phyloP scores from a whole-genome alignment of 495 filamentous ascomycete genomes.

The Annulohypoxylon nitens region DNA sequence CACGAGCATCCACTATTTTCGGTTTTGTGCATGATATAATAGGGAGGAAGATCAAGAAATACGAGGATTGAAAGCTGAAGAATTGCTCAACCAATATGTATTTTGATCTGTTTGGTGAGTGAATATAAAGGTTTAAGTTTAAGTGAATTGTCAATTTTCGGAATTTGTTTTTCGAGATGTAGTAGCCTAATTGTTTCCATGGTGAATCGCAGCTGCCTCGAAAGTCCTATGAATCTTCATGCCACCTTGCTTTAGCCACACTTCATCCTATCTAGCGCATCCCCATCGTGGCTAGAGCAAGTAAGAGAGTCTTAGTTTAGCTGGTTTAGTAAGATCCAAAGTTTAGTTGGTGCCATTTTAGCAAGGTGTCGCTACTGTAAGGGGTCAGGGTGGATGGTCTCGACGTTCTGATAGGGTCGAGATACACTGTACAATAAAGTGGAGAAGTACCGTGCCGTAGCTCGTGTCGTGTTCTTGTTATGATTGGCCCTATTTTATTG shows the following conservation, averaged over 20 bases:
- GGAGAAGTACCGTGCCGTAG: slow-evolving; percentile 3
- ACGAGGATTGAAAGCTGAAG: slow-evolving; percentile 23
- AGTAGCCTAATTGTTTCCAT: background rate
- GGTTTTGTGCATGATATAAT: slow-evolving; percentile 33
- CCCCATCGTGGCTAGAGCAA: slow-evolving; percentile 22
- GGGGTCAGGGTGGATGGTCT: slow-evolving; percentile 32
- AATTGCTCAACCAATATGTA: background rate
- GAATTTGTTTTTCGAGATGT: slow-evolving; percentile 5
- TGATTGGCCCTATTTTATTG: slow-evolving; percentile 13
- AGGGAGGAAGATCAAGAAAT: background rate
- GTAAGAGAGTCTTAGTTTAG: background rate
- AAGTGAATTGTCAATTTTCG: background rate
- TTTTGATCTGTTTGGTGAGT: background rate
- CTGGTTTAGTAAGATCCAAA: background rate
- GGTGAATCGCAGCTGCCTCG: background rate
- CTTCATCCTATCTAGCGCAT: slow-evolving; percentile 11
- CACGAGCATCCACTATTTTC: slow-evolving; percentile 23
- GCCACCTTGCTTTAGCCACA: slow-evolving; percentile 38
- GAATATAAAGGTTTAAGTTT: background rate
- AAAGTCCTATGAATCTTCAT: slow-evolving; percentile 3
- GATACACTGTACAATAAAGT: slow-evolving; percentile 7
- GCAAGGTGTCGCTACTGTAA: slow-evolving; percentile 30
- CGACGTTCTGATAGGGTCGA: slow-evolving; percentile 18
- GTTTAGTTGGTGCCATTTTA: slow-evolving; percentile 19
- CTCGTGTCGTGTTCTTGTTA: background rate